Evolutionary conservation across 1,139 yeast species (phyloP).

Genomic region (Diutina mesorugosa): DNA sequence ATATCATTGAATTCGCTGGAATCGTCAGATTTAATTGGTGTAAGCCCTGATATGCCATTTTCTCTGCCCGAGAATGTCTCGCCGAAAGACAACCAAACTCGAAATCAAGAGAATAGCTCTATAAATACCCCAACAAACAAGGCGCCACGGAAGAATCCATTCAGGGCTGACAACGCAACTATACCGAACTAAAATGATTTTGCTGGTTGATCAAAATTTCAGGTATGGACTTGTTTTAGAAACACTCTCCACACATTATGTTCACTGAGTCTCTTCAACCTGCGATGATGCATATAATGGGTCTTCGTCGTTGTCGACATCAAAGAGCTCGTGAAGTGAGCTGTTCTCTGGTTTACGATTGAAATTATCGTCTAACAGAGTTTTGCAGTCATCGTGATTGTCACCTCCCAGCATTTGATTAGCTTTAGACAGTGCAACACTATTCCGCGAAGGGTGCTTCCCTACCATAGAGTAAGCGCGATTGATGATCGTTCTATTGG

Average conservation of each 20-base stretch:
- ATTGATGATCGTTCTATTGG: conserved; percentile 26
- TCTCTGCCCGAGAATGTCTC: neutral
- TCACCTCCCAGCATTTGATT: neutral
- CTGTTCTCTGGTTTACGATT: neutral
- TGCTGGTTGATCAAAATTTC: too few relatives aligned
- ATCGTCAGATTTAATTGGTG: neutral
- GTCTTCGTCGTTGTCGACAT: neutral
- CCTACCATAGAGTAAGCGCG: conserved; percentile 15
- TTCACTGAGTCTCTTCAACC: neutral
- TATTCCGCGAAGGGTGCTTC: neutral
- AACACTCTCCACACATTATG: neutral
- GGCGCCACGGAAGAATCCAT: neutral
- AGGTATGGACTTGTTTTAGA: too few relatives aligned
- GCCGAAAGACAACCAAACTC: neutral
- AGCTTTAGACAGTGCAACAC: neutral
- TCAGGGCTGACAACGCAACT: neutral
- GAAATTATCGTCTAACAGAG: neutral
- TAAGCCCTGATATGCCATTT: too few relatives aligned
- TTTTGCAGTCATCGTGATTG: neutral
- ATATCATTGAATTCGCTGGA: neutral
- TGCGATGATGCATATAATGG: neutral
- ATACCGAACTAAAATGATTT: too few relatives aligned
- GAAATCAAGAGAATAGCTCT: neutral
- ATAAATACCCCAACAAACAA: neutral
- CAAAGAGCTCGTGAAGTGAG: neutral